phyloP scores from a whole-genome alignment of 2,329 filamentous ascomycete genomes.

The Colletotrichum godetiae region DNA sequence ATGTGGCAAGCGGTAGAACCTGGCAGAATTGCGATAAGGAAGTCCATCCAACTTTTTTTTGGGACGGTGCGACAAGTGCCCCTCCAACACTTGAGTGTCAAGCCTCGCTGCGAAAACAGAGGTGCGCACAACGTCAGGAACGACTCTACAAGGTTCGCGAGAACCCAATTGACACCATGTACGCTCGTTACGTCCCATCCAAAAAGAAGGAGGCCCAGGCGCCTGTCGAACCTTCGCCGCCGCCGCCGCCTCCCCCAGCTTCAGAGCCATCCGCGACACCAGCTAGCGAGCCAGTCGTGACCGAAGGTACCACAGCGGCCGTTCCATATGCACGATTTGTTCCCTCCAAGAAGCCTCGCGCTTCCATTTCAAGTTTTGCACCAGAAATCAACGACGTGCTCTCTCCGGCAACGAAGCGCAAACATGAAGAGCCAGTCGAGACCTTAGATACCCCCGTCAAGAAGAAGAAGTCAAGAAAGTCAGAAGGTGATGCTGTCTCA shows the following conservation, averaged over 20 bases:
- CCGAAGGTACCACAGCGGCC: constrained; percentile 5
- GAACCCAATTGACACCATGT: constrained; percentile 28
- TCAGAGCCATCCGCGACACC: constrained; percentile 31
- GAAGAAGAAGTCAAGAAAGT: constrained; percentile 49
- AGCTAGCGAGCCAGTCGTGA: not conserved
- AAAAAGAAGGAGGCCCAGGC: constrained; percentile 39
- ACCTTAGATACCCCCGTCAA: constrained; percentile 42
- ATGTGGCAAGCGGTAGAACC: constrained; percentile 43
- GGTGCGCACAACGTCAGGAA: not conserved
- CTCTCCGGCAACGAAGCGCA: constrained; percentile 45
- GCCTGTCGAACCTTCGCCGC: constrained; percentile 2
- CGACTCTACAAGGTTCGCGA: not conserved
- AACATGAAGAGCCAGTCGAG: constrained; percentile 47
- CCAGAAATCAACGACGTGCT: not conserved
- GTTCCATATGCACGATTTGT: constrained; percentile 34
- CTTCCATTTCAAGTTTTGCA: not conserved
- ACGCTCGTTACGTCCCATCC: constrained; percentile 52
- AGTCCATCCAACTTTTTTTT: constrained; percentile 49
- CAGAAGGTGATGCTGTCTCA: constrained; percentile 18
- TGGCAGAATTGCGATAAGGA: constrained; percentile 53
- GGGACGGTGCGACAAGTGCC: constrained; percentile 23
- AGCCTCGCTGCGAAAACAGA: not conserved
- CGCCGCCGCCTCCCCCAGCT: constrained; percentile 5
- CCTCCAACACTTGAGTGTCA: constrained; percentile 11
- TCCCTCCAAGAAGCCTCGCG: constrained; percentile 35